A percentile compares a stretch with the other conserved stretches of the same genome.
phyloP scores from a whole-genome alignment of 2,329 filamentous ascomycete genomes.

The Domatiomyces catenatus region DNA sequence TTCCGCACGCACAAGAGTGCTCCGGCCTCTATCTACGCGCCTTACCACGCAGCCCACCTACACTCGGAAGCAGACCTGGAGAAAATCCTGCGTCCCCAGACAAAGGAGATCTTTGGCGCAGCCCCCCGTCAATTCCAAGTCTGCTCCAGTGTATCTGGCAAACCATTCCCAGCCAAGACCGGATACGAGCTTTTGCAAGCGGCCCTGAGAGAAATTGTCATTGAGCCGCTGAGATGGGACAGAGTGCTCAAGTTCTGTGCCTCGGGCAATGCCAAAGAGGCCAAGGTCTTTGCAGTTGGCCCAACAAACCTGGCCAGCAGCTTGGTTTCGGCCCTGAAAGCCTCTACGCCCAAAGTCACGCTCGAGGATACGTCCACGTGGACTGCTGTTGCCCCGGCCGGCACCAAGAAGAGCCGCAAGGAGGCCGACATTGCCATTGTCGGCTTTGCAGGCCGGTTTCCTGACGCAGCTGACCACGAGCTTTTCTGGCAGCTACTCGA shows the following conservation, averaged over 20 bases:
- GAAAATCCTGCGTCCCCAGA: constrained; percentile 31
- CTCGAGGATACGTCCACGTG: constrained; percentile 28
- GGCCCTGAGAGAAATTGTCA: constrained; percentile 25
- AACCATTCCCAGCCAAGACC: constrained; percentile 19
- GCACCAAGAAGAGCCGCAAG: constrained; percentile 27
- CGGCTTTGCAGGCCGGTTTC: constrained; percentile 65
- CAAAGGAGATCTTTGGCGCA: constrained; percentile 18
- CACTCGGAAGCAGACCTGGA: constrained; percentile 37
- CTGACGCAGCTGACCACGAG: constrained; percentile 54
- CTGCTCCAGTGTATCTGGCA: constrained; percentile 25
- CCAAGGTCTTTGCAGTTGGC: constrained; percentile 34
- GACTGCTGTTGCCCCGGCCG: constrained; percentile 18
- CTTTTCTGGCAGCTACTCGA: constrained; percentile 61
- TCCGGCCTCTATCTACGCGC: constrained; percentile 40
- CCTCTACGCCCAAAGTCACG: constrained; percentile 16
- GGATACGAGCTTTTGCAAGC: constrained; percentile 21
- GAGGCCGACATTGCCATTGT: constrained; percentile 68
- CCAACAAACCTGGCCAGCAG: constrained; percentile 40
- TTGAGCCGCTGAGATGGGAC: constrained; percentile 28
- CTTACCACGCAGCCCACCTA: constrained; percentile 44
- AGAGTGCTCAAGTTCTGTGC: constrained; percentile 22
- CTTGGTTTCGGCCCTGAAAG: constrained; percentile 39
- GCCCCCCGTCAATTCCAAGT: constrained; percentile 23
- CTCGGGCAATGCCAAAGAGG: constrained; percentile 13
- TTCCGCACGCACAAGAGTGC: constrained; percentile 37